Evolutionary conservation across 768 basidiomycete species (phyloP), one percentile per base, ranked within the genome.

Genomic region (Coprinopsis sp.): DNA sequence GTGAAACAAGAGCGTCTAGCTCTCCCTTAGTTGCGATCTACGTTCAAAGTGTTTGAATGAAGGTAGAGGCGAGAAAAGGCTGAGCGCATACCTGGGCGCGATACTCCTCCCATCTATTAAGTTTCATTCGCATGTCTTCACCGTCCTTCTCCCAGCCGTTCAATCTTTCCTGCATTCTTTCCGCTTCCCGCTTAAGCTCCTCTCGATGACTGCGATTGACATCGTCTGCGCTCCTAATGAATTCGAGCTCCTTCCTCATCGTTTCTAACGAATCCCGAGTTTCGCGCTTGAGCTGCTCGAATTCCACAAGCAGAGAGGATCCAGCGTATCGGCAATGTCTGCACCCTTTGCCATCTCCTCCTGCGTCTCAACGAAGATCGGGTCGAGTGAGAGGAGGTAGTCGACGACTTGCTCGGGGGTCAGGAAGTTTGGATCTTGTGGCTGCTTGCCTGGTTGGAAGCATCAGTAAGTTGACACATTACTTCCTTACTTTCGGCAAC

Each of bases 401-500:
- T 37, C 36, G 14, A 47, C 45, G 11, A 47, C n/a, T 14, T 36
- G n/a, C 34, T 22, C 11, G 14, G 45, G 45, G 3, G 45, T 37
- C 11, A 4, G 36, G 22, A 19, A 47, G 7, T 30, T 4, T 10
- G 12, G 24, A 24, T 28, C 37, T 1, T 12, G 1, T 13, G 53
- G 29, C 13, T 31, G 23, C 6, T 52, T 48, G 3, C 29, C n/a
- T 8, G 37, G 46, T 3, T 40, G 39, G 53, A 74, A 54, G 42
- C 63, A 57, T 21, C 65, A 64, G 3, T 72, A 37, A 41, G 70
- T 54, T 27, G 56, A 37, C 0, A 56, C 59, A 2, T 71, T 58
- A n/a, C 64, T 64, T 2, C 56, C 36, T 39, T 71, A 66, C 21
- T 70, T 68, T 12, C 64, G 54, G 14, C 73, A 42, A 6, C 46